Conservation (phyloP, 306 rosid genomes). For the Acacia melanoxylon region DNA sequence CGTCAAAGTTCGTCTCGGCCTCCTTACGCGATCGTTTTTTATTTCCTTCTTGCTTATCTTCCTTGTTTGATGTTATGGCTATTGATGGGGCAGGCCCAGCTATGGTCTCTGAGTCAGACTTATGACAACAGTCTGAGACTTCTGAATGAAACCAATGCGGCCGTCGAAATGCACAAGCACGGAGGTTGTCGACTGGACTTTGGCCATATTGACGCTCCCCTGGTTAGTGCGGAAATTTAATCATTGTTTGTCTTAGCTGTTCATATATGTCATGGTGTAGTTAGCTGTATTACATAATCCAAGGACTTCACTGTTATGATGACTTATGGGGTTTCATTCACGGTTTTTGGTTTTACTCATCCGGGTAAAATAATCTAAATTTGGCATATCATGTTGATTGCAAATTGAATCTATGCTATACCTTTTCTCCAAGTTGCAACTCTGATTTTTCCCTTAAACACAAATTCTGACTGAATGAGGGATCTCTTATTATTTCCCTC, state of each 20-base stretch:
- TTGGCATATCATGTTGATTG: not conserved
- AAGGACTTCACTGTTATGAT: not conserved
- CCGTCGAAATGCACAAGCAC: constrained; percentile 81
- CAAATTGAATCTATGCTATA: not conserved
- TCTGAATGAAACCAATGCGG: constrained; percentile 83
- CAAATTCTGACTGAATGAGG: not conserved
- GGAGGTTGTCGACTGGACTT: constrained; percentile 72
- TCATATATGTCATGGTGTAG: not conserved
- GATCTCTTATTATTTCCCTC: not conserved
- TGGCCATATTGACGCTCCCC: constrained; percentile 57
- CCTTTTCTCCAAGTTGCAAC: not conserved
- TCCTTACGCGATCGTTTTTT: not conserved
- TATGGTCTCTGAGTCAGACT: constrained; percentile 63
- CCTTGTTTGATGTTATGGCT: constrained; percentile 4
- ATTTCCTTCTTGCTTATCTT: not conserved
- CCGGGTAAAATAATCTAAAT: no score
- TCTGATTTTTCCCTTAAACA: not conserved
- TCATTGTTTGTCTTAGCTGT: not conserved
- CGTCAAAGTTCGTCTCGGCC: constrained; percentile 48
- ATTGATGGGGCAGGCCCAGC: constrained; percentile 55
- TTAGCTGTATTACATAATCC: not conserved
- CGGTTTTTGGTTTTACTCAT: not conserved
- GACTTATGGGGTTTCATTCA: not conserved
- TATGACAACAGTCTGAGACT: constrained; percentile 75
- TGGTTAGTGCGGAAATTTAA: constrained; percentile 44